Evolutionary conservation across 1,139 yeast species (phyloP), one percentile per base, ranked within the genome.

Genomic region (Yamadazyma jaroonii): DNA sequence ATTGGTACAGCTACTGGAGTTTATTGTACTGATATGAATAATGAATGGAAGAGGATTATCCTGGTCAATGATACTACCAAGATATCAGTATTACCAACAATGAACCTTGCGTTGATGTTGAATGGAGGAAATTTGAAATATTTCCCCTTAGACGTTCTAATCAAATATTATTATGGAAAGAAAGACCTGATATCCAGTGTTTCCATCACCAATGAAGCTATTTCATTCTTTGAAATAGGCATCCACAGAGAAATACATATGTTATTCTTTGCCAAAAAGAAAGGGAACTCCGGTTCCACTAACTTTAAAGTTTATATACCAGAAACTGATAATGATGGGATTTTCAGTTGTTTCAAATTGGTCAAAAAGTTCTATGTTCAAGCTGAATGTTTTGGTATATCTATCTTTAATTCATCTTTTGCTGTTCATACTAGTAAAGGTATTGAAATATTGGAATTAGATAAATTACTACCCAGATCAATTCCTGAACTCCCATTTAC

Each of bases 401-500:
- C 81, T 0, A 64, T 79, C 3, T 79, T 81, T 59, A 78, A 77
- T 46, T 74, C 78, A 23, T 71, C 82, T 26, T 76, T 81, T 54
- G 79, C 88, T 0, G 76, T 83, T 1, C 85, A 83, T 50, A 75
- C 89, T 2, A 64, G 77, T 29, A 77, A 78, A 47, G 92, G 92
- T 0, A 80, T 84, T 48, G 84, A 85, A 46, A 72, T 84, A 14
- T 64, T 81, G 50, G 77, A 83, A 10, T 66, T 84, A 38, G 83
- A 81, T 49, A 77, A 77, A 45, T 61, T 74, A 23, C 67, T 72
- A 17, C 76, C 84, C 2, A 65, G 80, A 44, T 73, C 81, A 8
- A 70, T 79, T 11, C 80, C 89, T 4, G 73, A 68, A 33, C 44
- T 72, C 12, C 67, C 73, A 0, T 43, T 40, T 9, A 36, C 40